Evolutionary conservation across 2,329 filamentous ascomycete genomes (phyloP).

Genomic region (Boeremia exigua): DNA sequence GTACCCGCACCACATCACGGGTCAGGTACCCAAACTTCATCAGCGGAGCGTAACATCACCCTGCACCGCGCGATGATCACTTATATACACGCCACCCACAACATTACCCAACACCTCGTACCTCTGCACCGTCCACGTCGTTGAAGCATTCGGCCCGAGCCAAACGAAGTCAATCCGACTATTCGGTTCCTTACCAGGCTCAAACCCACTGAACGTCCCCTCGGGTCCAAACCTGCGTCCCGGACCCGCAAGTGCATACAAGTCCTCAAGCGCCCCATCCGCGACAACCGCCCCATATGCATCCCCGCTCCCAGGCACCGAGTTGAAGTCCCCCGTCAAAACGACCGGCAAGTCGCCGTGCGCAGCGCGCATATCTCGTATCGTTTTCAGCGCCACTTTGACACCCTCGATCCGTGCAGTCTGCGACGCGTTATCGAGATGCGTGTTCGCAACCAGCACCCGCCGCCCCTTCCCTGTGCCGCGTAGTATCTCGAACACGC

Average conservation of each 20-base stretch:
- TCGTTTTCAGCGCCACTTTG: slow-evolving; percentile 59
- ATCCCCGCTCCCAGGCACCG: slow-evolving; percentile 58
- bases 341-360: slow-evolving; percentile 53
- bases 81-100: slow-evolving; percentile 66
- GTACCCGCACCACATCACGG: background rate
- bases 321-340: slow-evolving; percentile 74
- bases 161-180: slow-evolving; percentile 70
- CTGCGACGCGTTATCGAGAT: slow-evolving; percentile 68
- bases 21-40: background rate
- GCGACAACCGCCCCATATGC: slow-evolving; percentile 65
- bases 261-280: slow-evolving; percentile 37
- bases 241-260: slow-evolving; percentile 52
- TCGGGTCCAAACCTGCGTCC: slow-evolving; percentile 61
- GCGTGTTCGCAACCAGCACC: slow-evolving; percentile 69
- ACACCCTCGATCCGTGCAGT: slow-evolving; percentile 64
- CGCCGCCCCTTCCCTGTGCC: slow-evolving; percentile 47
- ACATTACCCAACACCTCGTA: slow-evolving; percentile 69
- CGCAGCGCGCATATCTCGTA: slow-evolving; percentile 40
- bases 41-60: slow-evolving; percentile 53
- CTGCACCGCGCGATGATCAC: slow-evolving; percentile 70
- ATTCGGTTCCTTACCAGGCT: slow-evolving; percentile 49
- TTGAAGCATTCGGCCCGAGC: slow-evolving; percentile 52
- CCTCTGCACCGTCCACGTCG: slow-evolving; percentile 52
- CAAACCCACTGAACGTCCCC: slow-evolving; percentile 71
- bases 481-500: slow-evolving; percentile 60